phyloP scores from a whole-genome alignment of 768 basidiomycete genomes.

The Mycena sanguinolenta region DNA sequence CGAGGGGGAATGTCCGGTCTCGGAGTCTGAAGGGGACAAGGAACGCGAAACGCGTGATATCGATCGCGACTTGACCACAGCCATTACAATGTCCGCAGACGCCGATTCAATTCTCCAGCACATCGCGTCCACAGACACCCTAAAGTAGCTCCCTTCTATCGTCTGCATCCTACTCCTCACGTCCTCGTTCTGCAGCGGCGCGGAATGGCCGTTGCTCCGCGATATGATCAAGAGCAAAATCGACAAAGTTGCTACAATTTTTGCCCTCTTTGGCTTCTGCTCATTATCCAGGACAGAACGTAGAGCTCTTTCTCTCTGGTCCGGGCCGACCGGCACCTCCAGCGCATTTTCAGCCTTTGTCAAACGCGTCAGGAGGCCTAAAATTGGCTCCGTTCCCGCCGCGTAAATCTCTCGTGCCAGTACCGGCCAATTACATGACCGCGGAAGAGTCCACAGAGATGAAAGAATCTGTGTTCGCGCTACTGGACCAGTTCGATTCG shows the following conservation, averaged over 20 bases:
- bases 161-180: slow-evolving; percentile 5
- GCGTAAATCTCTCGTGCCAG: slow-evolving; percentile 65
- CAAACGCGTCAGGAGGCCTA: slow-evolving; percentile 68
- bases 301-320: slow-evolving; percentile 59
- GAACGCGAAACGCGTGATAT: neutral
- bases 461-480: slow-evolving; percentile 68
- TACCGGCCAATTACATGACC: slow-evolving; percentile 72
- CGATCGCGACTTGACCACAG: neutral
- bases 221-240: slow-evolving; percentile 82
- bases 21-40: too few relatives aligned
- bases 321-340: slow-evolving; percentile 49
- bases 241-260: slow-evolving; percentile 62
- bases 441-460: slow-evolving; percentile 70
- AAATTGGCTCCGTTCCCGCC: slow-evolving; percentile 82
- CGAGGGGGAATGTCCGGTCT: too few relatives aligned
- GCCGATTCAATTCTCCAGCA: slow-evolving; percentile 70
- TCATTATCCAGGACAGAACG: slow-evolving; percentile 55
- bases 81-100: slow-evolving; percentile 53
- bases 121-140: slow-evolving; percentile 73
- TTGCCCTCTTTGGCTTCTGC: slow-evolving; percentile 15
- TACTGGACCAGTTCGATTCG: slow-evolving; percentile 84
- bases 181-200: slow-evolving; percentile 57
- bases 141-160: slow-evolving; percentile 62
- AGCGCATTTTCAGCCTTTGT: slow-evolving; percentile 57
- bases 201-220: slow-evolving; percentile 79